phyloP scores from a whole-genome alignment of 2,329 filamentous ascomycete species.

The Neofusicoccum ribis region DNA sequence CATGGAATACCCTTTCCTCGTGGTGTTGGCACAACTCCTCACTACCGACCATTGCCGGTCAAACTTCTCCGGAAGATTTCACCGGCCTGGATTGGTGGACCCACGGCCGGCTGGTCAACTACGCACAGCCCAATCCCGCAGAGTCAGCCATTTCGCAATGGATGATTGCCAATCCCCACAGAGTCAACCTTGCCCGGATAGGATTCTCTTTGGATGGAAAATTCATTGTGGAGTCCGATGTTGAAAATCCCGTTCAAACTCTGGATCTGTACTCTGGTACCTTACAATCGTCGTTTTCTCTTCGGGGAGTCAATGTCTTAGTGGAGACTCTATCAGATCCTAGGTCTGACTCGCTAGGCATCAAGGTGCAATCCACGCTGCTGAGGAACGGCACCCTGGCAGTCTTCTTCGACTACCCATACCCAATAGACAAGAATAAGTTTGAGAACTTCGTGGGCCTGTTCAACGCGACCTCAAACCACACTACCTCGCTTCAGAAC shows the following conservation, averaged over 20 bases:
- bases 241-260: slow-evolving; percentile 31
- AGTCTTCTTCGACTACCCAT: slow-evolving; percentile 56
- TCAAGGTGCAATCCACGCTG: slow-evolving; percentile 46
- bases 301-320: slow-evolving; percentile 41
- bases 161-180: slow-evolving; percentile 56
- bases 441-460: slow-evolving; percentile 58
- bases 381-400: slow-evolving; percentile 42
- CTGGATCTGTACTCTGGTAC: slow-evolving; percentile 53
- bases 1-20: slow-evolving; percentile 44
- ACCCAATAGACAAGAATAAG: slow-evolving; percentile 50
- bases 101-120: slow-evolving; percentile 46
- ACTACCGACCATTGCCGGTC: slow-evolving; percentile 40
- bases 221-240: slow-evolving; percentile 14
- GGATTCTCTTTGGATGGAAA: slow-evolving; percentile 46
- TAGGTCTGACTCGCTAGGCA: slow-evolving; percentile 48
- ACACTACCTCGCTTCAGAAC: slow-evolving; percentile 42
- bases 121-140: slow-evolving; percentile 44
- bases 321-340: slow-evolving; percentile 51
- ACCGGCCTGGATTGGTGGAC: slow-evolving; percentile 48
- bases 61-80: slow-evolving; percentile 40
- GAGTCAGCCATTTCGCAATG: slow-evolving; percentile 51
- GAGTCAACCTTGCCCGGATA: slow-evolving; percentile 52
- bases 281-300: slow-evolving; percentile 47
- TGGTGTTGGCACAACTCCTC: slow-evolving; percentile 51
- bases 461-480: slow-evolving; percentile 50